A percentile compares a stretch with the other conserved stretches of the same genome.
These are phyloP conservation scores for Coffea eugenioides DNA, from an alignment of 257 asterid genomes.

Conservation along the genomic window DNA sequence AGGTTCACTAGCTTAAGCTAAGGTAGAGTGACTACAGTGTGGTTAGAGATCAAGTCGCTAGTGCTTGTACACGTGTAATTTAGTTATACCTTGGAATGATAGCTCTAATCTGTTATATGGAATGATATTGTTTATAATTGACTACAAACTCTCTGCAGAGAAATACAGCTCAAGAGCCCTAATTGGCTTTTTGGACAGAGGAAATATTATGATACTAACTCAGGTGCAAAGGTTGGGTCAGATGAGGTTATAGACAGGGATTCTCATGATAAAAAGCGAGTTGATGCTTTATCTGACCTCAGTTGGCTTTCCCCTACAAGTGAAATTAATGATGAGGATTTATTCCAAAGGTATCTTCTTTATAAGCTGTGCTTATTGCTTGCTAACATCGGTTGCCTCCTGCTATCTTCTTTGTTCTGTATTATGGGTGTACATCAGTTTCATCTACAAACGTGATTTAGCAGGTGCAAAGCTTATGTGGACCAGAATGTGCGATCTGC, in stretches of 20 bases:
- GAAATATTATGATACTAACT: constrained; percentile 61
- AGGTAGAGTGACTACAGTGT: too few relatives aligned
- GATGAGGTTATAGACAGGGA: constrained; percentile 44
- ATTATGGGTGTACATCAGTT: neutral
- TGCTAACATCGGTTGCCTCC: neutral
- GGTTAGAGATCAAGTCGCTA: too few relatives aligned
- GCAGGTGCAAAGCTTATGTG: neutral
- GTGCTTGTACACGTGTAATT: neutral
- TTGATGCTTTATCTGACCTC: constrained; percentile 54
- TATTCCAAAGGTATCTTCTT: constrained; percentile 62
- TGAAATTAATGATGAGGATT: constrained; percentile 77
- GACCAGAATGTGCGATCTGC: neutral
- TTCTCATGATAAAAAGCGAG: constrained; percentile 45
- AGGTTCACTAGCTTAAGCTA: too few relatives aligned
- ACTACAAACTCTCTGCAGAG: constrained; percentile 46
- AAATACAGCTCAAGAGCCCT: constrained; percentile 96
- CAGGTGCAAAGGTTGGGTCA: constrained; percentile 49
- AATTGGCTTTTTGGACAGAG: constrained; percentile 98
- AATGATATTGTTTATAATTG: neutral
- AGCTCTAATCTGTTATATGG: neutral
- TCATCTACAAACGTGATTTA: neutral
- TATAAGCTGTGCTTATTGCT: neutral
- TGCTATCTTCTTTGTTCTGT: neutral
- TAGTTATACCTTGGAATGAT: neutral
- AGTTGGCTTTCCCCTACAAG: constrained; percentile 62